Base-by-base conservation (phyloP, 1,284 basidiomycete genomes). In the Sphagnurus paluster region DNA sequence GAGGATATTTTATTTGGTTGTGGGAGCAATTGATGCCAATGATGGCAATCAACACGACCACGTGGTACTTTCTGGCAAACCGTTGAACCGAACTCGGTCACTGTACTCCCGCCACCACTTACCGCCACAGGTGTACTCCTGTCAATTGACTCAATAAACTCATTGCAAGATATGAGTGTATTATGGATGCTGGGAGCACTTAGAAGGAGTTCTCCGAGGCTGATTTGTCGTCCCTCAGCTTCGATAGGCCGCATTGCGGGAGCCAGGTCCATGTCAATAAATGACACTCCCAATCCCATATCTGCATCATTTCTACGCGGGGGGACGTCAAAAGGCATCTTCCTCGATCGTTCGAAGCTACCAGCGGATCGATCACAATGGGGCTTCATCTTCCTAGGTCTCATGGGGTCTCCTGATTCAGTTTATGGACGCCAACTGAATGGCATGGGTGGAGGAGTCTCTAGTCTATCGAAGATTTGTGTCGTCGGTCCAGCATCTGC, bases 321-420 rank as follows among this genome's bases (percentile, higher is more conserved):
- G 2, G 89, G 88, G 1, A 91, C 89, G 0, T 90, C 87, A 14
- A 89, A 90, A 57, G 90, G 88, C 5, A 76, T 91, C 39, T 85
- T 87, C 54, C 58, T 92, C 35, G 73, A 77, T 32, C 70, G 70
- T 3, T 60, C 64, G 1, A 62, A 76, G 51, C 75, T 86, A 10
- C 87, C 81, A 7, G 48, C 55, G 4, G 67, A 77, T 44, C 68
- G 63, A 5, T 59, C 71, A 1, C 63, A 76, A 53, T 87, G 84
- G 82, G 63, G 68, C 13, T 66, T 67, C 16, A 79, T 91, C 44
- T 84, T 92, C 53, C 77, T 85, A 13, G 76, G 81, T 0, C 76
- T 87, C n/a, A 89, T 92, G 87, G 90, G 90, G 13, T 90, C 86
- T 1, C 90, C 90, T 0, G 90, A 93, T 58, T 76, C 84, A 0